Base-by-base conservation (phyloP, 306 rosid species). In the Oemleria cerasiformis region DNA sequence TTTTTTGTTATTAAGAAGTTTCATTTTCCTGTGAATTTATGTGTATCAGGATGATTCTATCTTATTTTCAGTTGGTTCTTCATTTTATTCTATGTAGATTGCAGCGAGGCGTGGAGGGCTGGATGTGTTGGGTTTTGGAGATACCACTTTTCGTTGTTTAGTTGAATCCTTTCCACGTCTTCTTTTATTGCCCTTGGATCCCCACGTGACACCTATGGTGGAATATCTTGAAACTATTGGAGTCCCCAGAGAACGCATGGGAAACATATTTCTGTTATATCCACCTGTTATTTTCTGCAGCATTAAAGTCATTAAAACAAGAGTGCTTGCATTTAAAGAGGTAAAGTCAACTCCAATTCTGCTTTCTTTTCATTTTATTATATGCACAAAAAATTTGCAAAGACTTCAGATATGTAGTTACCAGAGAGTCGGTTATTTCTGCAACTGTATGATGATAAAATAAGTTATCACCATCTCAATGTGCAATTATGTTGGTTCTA, bases 91-190 rank as follows among this genome's bases (percentile, higher is more conserved):
- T 71, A 48, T 30, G 36, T 51, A 89, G 96, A 71, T 93, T 77
- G 88, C 86, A 87, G 98, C 97, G 23, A 84, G 81, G 78, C 96
- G 87, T 50, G 94, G 96, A 53, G 97, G 98, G 75, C 71, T 93
- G 68, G 86, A 75, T 75, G 76, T 70, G 77, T 55, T 93, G 73
- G 79, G 86, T 49, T 86, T 84, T 36, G 73, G 58, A 9, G 80
- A 91, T 55, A 39, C 64, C 13, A 84, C 94, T 70, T 86, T 91
- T 78, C 62, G 42, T 21, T 82, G 59, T 77, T 79, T 93, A 34
- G 73, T 90, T 30, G 92, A 90, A 77, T 86, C 97, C 5, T 93
- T 93, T 78, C 97, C 98, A 0, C 86, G 84, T 62, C 65, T 88
- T 41, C 89, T 93, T 73, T 65, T 79, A 65, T 67, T 93, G 59